Conservation (phyloP, 352 stramenopile species). For the Globisporangium spiculum region DNA sequence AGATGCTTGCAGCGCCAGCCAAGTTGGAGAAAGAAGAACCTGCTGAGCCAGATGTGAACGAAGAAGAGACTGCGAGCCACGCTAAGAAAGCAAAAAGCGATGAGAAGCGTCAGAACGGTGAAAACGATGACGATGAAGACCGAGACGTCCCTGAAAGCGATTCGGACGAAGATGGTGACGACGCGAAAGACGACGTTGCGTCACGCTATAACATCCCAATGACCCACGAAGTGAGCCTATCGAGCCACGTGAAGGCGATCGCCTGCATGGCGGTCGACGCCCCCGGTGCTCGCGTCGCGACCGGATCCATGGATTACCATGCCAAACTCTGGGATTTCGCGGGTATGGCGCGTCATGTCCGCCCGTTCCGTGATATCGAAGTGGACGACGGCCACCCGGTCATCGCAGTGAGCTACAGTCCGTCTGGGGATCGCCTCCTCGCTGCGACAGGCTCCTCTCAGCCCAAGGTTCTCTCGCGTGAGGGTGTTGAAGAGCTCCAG, state of each 20-base stretch:
- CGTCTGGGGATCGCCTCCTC: slow-evolving; percentile 72
- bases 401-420: slow-evolving; percentile 77
- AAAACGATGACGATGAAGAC: background rate
- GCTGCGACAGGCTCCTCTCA: slow-evolving; percentile 67
- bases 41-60: background rate
- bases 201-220: slow-evolving; percentile 69
- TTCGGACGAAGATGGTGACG: slow-evolving; percentile 25
- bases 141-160: slow-evolving; percentile 11
- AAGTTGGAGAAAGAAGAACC: slow-evolving; percentile 7
- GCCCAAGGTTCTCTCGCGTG: slow-evolving; percentile 70
- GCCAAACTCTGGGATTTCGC: slow-evolving; percentile 88
- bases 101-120: background rate
- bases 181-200: slow-evolving; percentile 50
- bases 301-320: slow-evolving; percentile 82
- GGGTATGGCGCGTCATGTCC: slow-evolving; percentile 78
- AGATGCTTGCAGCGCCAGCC: slow-evolving; percentile 58
- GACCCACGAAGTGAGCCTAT: slow-evolving; percentile 61
- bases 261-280: slow-evolving; percentile 68
- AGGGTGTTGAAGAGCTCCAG: slow-evolving; percentile 78
- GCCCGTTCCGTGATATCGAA: slow-evolving; percentile 76
- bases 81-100: slow-evolving; percentile 22
- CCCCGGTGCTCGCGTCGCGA: slow-evolving; percentile 64
- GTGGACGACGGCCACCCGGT: slow-evolving; percentile 79
- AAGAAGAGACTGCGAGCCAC: slow-evolving; percentile 23
- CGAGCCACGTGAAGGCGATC: slow-evolving; percentile 59